Evolutionary conservation across 192 early-diverging fungal genomes (phyloP), one percentile per base, ranked within the genome.

Genomic region (Chytriomyces sp.): DNA sequence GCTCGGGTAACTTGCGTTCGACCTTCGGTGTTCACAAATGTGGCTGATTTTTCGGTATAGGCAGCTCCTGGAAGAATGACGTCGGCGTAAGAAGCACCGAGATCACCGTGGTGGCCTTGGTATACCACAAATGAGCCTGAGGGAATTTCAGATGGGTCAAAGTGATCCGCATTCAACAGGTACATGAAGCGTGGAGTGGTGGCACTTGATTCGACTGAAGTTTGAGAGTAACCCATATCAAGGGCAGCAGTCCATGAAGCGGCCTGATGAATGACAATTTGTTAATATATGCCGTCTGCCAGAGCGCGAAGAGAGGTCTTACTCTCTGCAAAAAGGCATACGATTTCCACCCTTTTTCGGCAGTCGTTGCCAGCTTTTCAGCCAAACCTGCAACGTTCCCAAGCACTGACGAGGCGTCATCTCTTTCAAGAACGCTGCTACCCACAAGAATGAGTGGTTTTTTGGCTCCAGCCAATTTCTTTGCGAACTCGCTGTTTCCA

Each of bases 41-140:
- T 99, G 18, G 92, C 94, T 35, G 89, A 82, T 89, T 99, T 99
- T 81, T 99, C 97, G 5, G 96, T 99, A 80, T 97, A 99, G 8
- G 96, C 95, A 1, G 96, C 88, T 48, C 93, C 96, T 13, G 97
- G 97, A 76, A 99, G 89, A 69, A 99, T 92, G 44, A 99, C 95
- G 84, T 99, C 95, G 44, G 97, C 97, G 63, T 91, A 92, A 71
- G 94, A 90, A 6, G 97, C 97, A 66, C 97, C 97, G 45, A 86
- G 89, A 84, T 99, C 97, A 80, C 97, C 97, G 84, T 99, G 97
- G 88, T 99, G 97, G 44, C 97, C 97, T 87, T 99, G 97, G 87
- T 99, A 99, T 45, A 99, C 95, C 20, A 99, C 96, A 85, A 99
- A 99, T 8, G 96, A 93, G 77, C 93, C 88, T 77, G 89, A 88